These are phyloP conservation scores for Arabidopsis arenosa DNA, from an alignment of 345 rosid genomes.

Conservation along the genomic window DNA sequence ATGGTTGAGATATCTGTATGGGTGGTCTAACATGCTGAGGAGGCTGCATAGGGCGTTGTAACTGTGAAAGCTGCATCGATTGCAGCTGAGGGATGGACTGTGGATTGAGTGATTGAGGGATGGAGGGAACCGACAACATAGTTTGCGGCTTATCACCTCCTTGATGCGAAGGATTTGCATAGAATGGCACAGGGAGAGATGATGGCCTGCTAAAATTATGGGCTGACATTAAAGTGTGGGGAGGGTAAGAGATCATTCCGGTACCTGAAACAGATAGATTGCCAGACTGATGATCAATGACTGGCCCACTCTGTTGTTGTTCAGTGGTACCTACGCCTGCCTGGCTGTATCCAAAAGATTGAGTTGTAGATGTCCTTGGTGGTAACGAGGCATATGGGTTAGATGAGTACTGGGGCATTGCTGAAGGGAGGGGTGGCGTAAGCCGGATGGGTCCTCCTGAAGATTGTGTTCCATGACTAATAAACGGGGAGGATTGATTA, in stretches of 20 bases:
- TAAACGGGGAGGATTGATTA: conserved; percentile 57
- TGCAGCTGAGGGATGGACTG: conserved; percentile 64
- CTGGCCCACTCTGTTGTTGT: conserved; percentile 55
- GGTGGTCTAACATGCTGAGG: conserved; percentile 84
- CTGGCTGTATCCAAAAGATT: conserved; percentile 63
- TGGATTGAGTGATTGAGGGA: conserved; percentile 63
- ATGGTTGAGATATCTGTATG: conserved; percentile 59
- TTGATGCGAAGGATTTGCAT: conserved; percentile 63
- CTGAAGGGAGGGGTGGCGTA: conserved; percentile 84
- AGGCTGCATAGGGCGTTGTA: conserved; percentile 83
- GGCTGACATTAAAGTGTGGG: conserved; percentile 69
- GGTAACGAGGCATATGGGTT: conserved; percentile 67
- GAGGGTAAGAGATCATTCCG: conserved; percentile 66
- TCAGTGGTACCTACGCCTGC: conserved; percentile 61
- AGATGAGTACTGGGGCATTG: conserved; percentile 85
- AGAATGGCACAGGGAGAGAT: conserved; percentile 60
- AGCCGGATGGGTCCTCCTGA: conserved; percentile 79
- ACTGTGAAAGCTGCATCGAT: conserved; percentile 77
- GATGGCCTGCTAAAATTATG: conserved; percentile 71
- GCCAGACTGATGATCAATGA: conserved; percentile 59
- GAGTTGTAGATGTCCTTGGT: conserved; percentile 63
- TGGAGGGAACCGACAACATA: conserved; percentile 58
- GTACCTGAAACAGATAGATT: conserved; percentile 59
- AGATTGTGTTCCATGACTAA: conserved; percentile 55
- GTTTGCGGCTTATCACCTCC: conserved; percentile 62